Evolutionary conservation across 768 basidiomycete genomes (phyloP), one percentile per base, ranked within the genome.

Genomic region (Tubosaeta sp.): DNA sequence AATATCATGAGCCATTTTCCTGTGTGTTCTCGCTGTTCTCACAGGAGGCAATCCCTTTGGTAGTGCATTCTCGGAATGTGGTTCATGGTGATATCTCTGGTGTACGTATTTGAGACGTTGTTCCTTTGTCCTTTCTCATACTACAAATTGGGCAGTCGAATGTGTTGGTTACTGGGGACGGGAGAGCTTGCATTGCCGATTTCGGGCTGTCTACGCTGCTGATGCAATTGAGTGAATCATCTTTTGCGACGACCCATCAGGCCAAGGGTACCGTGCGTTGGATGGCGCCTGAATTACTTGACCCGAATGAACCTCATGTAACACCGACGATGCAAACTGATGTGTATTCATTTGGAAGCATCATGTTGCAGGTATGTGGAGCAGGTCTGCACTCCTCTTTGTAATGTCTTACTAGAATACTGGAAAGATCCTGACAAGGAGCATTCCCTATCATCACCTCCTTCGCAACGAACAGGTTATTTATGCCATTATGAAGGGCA

Each of bases 291-390:
- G 34, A 38, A 32, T 29, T 44, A 25, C 31, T 50, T 9, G 39
- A 50, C 6, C 8, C 13, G 26, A n/a, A 37, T 11, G n/a, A 29
- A 2, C 16, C 19, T 25, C 13, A 29, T 5, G 9, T 13, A 26
- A 43, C 4, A 9, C 34, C 49, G 9, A 54, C 22, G 2, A 31
- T 14, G 19, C 38, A 31, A 34, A 52, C 54, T 3, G 47, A 58
- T 22, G 29, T 43, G 5, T 55, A 57, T 22, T 55, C 53, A 2
- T 55, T 56, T 32, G 50, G 53, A 35, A 51, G 53, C 16, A 33
- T 57, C 32, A 55, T 48, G 56, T 46, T 57, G 10, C 54, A 55
- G 46, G 56, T 55, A 12, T 32, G 55, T 43, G 31, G 31, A n/a
- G n/a, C n/a, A n/a, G n/a, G n/a, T n/a, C n/a, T n/a, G n/a, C n/a